Conservation (phyloP, 164 flowering plant genomes). For the Vitis riparia region DNA sequence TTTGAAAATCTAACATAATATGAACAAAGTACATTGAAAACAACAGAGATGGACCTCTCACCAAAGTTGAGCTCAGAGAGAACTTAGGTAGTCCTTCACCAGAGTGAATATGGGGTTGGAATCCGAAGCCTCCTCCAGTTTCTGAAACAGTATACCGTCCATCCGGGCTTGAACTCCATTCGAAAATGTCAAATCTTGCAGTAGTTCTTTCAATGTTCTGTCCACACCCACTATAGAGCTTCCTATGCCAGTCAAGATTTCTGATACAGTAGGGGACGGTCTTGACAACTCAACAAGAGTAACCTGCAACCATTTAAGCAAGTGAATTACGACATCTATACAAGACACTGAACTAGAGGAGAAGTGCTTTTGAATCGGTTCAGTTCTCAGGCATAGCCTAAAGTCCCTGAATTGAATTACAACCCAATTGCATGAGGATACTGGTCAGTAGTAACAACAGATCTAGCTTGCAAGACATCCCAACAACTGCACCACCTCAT, state of each 20-base stretch:
- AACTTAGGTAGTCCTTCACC: constrained; percentile 72
- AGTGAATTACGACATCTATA: too few species aligned
- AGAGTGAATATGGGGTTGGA: constrained; percentile 49
- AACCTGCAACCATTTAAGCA: constrained; percentile 43
- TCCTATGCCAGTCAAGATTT: constrained; percentile 68
- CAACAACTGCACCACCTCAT: too few species aligned
- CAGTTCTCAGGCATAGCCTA: too few species aligned
- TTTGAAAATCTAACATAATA: too few species aligned
- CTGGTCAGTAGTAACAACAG: too few species aligned
- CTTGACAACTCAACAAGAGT: constrained; percentile 77
- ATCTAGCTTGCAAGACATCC: too few species aligned
- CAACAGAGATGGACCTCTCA: too few species aligned
- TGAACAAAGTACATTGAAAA: too few species aligned
- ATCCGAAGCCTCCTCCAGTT: constrained; percentile 42
- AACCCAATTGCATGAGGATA: too few species aligned
- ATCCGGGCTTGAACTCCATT: constrained; percentile 89
- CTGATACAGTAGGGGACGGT: constrained; percentile 69
- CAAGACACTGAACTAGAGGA: too few species aligned
- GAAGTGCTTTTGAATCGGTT: too few species aligned
- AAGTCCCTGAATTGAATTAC: too few species aligned
- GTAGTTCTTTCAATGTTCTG: constrained; percentile 45
- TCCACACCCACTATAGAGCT: constrained; percentile 61
- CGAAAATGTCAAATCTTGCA: constrained; percentile 50
- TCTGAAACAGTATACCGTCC: constrained; percentile 85
- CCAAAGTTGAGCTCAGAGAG: constrained; percentile 32